Base-by-base conservation (phyloP, 2,329 filamentous ascomycete species). In the Trichoderma brevicompactum region DNA sequence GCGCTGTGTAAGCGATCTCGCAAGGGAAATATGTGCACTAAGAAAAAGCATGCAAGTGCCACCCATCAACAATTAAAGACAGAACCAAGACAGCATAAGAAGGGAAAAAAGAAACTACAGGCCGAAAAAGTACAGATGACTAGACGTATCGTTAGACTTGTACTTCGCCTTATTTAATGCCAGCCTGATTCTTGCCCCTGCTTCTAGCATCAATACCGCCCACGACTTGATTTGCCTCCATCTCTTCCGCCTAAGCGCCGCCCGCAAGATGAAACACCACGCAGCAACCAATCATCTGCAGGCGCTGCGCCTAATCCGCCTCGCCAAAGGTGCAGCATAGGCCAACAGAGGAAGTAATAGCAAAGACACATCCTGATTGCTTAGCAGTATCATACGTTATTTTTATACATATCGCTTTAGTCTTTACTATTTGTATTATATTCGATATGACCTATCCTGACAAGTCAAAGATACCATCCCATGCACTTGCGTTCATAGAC, bases 241-340 rank as follows among this genome's bases (percentile, higher is more conserved):
- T 1, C 17, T 38, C 17, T n/a, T 19, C n/a, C 40, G 17, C 15
- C 12, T 63, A 63, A 63, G 60, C 60, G 60, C 60, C 49, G 49
- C 13, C 28, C 40, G 44, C 17, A n/a, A n/a, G 49, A 53, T 43
- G 49, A 63, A 63, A 63, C 60, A 46, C 49, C n/a, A 10, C 40
- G n/a, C 60, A 46, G 38, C 49, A 41, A 3, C 60, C 60, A 63
- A 63, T 63, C 60, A 46, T 36, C 12, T 23, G 38, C n/a, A 8
- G 19, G 12, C 17, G 19, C 19, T 8, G 40, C 60, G 56, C 43
- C 5, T 40, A 49, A 49, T 60, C 3, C 2, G 34, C 7, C 4
- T 36, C 41, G 10, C 6, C 36, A 54, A 12, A 13, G 41, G 54
- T 9, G 28, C 32, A 13, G 19, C 49, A 46, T 38, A 10, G 5